Conservation (phyloP, 305 asterid species). For the Solanum hybrid region DNA sequence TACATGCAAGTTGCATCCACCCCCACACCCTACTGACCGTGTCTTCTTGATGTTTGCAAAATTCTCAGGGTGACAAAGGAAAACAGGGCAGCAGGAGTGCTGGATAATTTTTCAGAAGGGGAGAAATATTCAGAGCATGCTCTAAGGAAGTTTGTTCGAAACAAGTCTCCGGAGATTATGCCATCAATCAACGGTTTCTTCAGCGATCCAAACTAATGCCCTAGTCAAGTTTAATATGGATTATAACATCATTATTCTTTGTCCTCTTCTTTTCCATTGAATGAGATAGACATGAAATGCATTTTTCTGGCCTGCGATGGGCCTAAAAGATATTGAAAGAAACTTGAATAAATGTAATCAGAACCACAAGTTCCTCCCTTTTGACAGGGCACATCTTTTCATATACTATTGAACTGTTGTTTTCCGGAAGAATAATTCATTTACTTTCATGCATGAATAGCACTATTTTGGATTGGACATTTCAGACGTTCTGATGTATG, state of each 20-base stretch:
- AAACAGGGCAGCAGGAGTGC: constrained; percentile 68
- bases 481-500: not conserved
- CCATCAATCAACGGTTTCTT: constrained; percentile 62
- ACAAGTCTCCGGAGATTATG: constrained; percentile 59
- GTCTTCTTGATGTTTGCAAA: not conserved
- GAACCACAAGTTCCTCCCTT: not conserved
- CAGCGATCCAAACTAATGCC: constrained; percentile 40
- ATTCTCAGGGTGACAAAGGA: constrained; percentile 66
- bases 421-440: not conserved
- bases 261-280: not conserved
- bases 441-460: not conserved
- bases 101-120: constrained; percentile 70
- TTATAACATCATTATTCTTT: not conserved
- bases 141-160: constrained; percentile 64
- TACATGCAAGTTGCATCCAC: not conserved
- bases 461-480: not conserved
- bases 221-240: not conserved
- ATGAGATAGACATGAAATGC: not conserved
- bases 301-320: not conserved
- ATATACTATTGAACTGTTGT: not conserved
- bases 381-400: not conserved
- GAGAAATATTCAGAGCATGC: constrained; percentile 57
- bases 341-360: constrained; percentile 4
- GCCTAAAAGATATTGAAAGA: not conserved
- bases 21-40: not conserved